Conservation (phyloP, 352 stramenopile genomes). For the Sclerospora graminicola region DNA sequence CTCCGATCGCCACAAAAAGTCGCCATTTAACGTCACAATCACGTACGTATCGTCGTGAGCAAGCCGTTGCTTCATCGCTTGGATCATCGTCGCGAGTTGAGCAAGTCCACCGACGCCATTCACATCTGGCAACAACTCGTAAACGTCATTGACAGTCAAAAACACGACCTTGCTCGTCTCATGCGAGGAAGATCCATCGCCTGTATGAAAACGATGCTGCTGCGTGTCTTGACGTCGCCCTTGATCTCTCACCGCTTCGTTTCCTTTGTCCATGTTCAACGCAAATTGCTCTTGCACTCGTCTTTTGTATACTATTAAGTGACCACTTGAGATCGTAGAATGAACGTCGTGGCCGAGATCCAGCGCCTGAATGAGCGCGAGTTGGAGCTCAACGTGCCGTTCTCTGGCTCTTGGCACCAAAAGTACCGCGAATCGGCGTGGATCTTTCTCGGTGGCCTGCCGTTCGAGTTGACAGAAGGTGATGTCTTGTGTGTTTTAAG, state of each 20-base stretch:
- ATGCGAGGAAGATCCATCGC: no score
- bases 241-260: no score
- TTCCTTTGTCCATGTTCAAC: no score
- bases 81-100: slow-evolving; percentile 52
- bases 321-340: not conserved
- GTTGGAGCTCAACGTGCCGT: slow-evolving; percentile 57
- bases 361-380: slow-evolving; percentile 76
- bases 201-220: no score
- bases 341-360: slow-evolving; percentile 81
- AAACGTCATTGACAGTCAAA: slow-evolving; percentile 67
- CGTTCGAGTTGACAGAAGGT: slow-evolving; percentile 90
- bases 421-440: slow-evolving; percentile 93
- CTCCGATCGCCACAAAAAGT: slow-evolving; percentile 67
- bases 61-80: slow-evolving; percentile 23
- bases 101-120: slow-evolving; percentile 47
- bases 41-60: slow-evolving; percentile 38
- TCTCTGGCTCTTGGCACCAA: slow-evolving; percentile 67
- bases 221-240: no score
- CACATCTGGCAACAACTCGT: slow-evolving; percentile 59
- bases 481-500: slow-evolving; percentile 91
- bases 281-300: no score
- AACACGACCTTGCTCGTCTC: slow-evolving; percentile 47
- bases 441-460: slow-evolving; percentile 92
- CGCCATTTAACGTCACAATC: slow-evolving; percentile 65
- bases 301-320: not conserved